Conservation (phyloP, 805 yeast genomes). For the Yarrowia bubula region DNA sequence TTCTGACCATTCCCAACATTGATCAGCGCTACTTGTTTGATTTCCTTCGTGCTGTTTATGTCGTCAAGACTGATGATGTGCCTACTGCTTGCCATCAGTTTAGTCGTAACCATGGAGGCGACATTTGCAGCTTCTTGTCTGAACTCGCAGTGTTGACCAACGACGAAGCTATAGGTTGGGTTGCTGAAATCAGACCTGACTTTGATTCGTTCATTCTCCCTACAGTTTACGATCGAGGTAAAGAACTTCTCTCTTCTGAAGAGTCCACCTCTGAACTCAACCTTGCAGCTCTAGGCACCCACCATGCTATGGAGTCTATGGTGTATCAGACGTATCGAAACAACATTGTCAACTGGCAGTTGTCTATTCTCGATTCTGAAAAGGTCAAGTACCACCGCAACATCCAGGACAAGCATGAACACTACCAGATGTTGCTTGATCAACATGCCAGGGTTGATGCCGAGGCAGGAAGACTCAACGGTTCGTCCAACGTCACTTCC, state of each 20-base stretch:
- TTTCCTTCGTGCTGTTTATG: conserved; percentile 9
- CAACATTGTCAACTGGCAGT: conserved; percentile 32
- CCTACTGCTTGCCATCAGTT: neutral
- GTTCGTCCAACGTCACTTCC: conserved; percentile 32
- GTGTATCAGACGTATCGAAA: conserved; percentile 27
- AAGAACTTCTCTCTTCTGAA: neutral
- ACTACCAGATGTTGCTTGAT: conserved; percentile 48
- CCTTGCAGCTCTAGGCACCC: neutral
- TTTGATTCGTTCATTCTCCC: conserved; percentile 2
- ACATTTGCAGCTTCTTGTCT: conserved; percentile 1
- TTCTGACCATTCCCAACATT: conserved; percentile 4
- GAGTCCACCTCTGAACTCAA: neutral
- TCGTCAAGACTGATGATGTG: conserved; percentile 1
- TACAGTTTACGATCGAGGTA: neutral
- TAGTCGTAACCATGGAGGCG: neutral
- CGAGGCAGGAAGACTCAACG: conserved; percentile 36
- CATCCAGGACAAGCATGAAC: conserved; percentile 66
- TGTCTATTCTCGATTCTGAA: conserved; percentile 35
- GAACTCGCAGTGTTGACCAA: conserved; percentile 19
- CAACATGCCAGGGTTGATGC: conserved; percentile 50
- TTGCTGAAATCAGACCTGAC: neutral
- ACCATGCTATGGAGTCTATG: conserved; percentile 15
- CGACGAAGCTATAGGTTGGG: conserved; percentile 18
- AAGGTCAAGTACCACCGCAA: conserved; percentile 50
- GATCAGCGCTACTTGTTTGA: conserved; percentile 19